Base-by-base conservation (phyloP, 352 stramenopile genomes). In the Plasmopara muralis region DNA sequence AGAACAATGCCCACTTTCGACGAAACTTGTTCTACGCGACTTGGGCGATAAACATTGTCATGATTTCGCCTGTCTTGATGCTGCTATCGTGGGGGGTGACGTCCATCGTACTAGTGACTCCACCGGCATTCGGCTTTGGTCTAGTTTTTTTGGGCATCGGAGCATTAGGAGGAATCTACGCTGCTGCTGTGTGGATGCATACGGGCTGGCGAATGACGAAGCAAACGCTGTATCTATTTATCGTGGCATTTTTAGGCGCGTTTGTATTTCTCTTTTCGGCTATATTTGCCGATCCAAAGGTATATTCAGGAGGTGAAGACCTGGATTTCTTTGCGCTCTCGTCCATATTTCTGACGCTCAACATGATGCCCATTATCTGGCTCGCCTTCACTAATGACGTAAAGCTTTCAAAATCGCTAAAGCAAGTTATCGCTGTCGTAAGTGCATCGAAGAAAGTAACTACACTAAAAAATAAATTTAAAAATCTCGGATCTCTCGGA, bases 301-400 rank as follows among this genome's bases (percentile, higher is more conserved):
- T 89, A 15, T 87, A 85, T 43, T 39, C 88, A 0, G 83, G 76
- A 16, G 74, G 78, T 14, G 62, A 85, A 42, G 53, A 78, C 16
- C 50, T 94, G 38, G 79, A 91, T 15, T 89, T 90, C 31, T 90
- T 91, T 54, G 73, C 80, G 18, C 57, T 95, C 38, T 89, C 76
- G 14, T 62, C 68, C 31, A 84, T 93, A 35, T 91, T 87, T 40
- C 62, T 93, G 9, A 89, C 84, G 16, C 70, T 93, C 43, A 92
- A 93, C 57, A 90, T 95, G 82, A 83, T 93, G 68, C 82, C 85
- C 7, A 85, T 96, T 61, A 78, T 96, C n/a, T 94, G 83, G 75
- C 77, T 96, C 35, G 83, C 81, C 6, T 96, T 96, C 60, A 89
- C 83, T 0, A 95, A 95, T 55, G 86, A 96, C 56, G 68, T 72